These are phyloP conservation scores for Anthracocystis panici-leucophaei DNA, from an alignment of 1,284 basidiomycete genomes.

Conservation along the genomic window DNA sequence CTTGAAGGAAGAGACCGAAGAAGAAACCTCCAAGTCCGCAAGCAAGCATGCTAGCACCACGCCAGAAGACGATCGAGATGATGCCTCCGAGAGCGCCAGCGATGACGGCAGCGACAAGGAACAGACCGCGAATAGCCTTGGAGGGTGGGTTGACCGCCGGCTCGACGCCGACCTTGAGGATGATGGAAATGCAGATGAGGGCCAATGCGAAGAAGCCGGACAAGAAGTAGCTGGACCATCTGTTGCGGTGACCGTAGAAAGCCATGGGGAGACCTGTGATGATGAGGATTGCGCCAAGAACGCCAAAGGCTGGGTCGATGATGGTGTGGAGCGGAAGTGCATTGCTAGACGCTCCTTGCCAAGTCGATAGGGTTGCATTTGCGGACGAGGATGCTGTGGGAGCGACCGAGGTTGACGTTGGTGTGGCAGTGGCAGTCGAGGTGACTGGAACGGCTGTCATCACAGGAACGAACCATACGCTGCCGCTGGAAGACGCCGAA, in stretches of 20 bases:
- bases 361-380: constrained; percentile 11
- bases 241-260: constrained; percentile 79
- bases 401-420: constrained; percentile 10
- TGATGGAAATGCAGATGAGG: constrained; percentile 86
- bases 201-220: constrained; percentile 89
- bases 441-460: constrained; percentile 28
- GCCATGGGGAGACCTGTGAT: constrained; percentile 88
- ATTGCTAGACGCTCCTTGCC: constrained; percentile 8
- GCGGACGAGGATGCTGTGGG: constrained; percentile 12
- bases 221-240: constrained; percentile 55
- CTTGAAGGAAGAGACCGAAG: constrained; percentile 87
- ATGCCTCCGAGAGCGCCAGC: constrained; percentile 86
- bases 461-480: constrained; percentile 43
- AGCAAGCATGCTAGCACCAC: constrained; percentile 44
- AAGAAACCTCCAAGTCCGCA: constrained; percentile 83
- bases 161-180: constrained; percentile 87
- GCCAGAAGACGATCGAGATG: constrained; percentile 71
- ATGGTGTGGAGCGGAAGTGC: constrained; percentile 57
- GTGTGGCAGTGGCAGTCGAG: constrained; percentile 6
- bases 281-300: constrained; percentile 88
- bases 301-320: constrained; percentile 88
- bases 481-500: constrained; percentile 34
- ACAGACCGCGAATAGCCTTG: constrained; percentile 84
- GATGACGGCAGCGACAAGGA: constrained; percentile 83
- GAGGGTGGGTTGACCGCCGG: constrained; percentile 83